phyloP scores from a whole-genome alignment of 768 basidiomycete species.

The Boletus sp. region DNA sequence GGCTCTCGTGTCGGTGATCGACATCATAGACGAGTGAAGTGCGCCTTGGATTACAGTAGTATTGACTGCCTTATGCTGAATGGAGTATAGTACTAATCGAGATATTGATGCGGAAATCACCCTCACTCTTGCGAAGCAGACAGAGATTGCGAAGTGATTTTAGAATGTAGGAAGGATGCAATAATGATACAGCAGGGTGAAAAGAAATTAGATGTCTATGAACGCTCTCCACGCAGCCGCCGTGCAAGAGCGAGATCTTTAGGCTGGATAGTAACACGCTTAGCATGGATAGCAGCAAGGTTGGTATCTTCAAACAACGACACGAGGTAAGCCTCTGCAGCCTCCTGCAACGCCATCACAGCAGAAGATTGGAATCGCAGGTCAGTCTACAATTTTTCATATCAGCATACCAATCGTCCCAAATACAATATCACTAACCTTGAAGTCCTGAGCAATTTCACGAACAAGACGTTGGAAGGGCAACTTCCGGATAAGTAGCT shows the following conservation, averaged over 20 bases:
- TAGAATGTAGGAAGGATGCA: conserved; percentile 4
- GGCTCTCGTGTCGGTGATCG: conserved; percentile 29
- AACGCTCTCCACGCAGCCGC: conserved; percentile 74
- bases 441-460: background rate
- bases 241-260: conserved; percentile 31
- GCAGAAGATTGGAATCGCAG: conserved; percentile 91
- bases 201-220: conserved; percentile 35
- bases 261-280: background rate
- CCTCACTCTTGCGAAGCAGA: too few relatives aligned
- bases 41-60: background rate
- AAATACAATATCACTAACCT: background rate
- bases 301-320: background rate
- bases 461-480: conserved; percentile 54
- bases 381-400: conserved; percentile 48
- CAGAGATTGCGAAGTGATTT: background rate
- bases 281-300: background rate
- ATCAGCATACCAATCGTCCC: background rate
- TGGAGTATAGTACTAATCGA: too few relatives aligned
- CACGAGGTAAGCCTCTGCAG: background rate
- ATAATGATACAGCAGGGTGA: conserved; percentile 16
- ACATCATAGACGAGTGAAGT: conserved; percentile 19
- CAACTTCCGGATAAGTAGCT: conserved; percentile 82
- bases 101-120: too few relatives aligned
- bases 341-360: conserved; percentile 72
- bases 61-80: background rate